A percentile compares a stretch with the other conserved stretches of the same genome.
Evolutionary conservation across 176 grass and related monocot genomes (phyloP).

Genomic region (Zizania latifolia): DNA sequence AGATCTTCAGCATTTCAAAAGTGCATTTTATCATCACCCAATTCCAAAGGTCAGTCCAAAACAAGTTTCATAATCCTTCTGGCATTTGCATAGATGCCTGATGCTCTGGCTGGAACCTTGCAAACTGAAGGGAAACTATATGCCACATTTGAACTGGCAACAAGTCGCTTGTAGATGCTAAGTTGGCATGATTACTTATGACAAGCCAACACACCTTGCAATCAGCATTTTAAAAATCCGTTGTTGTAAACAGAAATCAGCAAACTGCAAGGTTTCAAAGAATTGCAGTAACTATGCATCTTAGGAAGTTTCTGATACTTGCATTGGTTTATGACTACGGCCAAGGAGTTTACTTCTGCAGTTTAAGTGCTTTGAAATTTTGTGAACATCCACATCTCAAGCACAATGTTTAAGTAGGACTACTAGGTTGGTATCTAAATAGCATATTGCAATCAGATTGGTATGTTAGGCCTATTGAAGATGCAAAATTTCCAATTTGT

Average conservation of each 20-base stretch:
- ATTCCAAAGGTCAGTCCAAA: not conserved
- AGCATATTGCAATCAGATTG: not conserved
- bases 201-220: not conserved
- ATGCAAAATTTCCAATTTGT: not conserved
- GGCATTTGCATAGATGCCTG: not conserved
- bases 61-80: not conserved
- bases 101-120: not conserved
- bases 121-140: not conserved
- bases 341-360: constrained; percentile 5
- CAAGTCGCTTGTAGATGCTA: not conserved
- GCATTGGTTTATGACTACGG: not conserved
- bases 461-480: not conserved
- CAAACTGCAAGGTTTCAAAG: not conserved
- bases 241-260: not conserved
- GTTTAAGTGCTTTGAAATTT: not conserved
- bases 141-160: constrained; percentile 10
- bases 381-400: not conserved
- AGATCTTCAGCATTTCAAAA: not conserved
- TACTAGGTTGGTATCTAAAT: not conserved
- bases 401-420: not conserved
- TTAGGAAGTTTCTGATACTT: constrained; percentile 7
- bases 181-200: constrained; percentile 7
- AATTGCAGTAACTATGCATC: constrained; percentile 9
- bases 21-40: not conserved
- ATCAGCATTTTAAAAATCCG: not conserved